Evolutionary conservation across 495 filamentous ascomycete genomes (phyloP), one percentile per base, ranked within the genome.

Genomic region (Haplographium delicatum): DNA sequence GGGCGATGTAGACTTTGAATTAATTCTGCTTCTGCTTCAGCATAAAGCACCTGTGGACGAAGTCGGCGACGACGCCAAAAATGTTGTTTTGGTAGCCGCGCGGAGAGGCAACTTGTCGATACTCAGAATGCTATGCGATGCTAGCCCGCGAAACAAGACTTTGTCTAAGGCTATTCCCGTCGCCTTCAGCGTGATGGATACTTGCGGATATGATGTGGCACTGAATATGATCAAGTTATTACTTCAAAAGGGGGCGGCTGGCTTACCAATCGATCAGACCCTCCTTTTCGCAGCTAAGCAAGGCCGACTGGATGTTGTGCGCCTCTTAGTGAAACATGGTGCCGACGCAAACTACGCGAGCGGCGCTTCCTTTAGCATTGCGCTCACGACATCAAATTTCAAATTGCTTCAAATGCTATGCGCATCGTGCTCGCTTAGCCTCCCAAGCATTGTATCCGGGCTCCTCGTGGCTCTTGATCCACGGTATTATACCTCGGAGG

Each of bases 271-370:
- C 30, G 8, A 49, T 33, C n/a, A 39, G 35, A 49, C 31, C 22
- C 46, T 54, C 20, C 34, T 54, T 16, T 20, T 22, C 5, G 51
- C 51, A 18, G 51, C 46, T 40, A 23, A 15, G 10, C 34, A 41
- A 30, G 30, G 2, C 34, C 44, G 22, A n/a, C 33, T 54, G 22
- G 46, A 54, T 13, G 41, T 49, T 16, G 51, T 54, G n/a, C 43
- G 35, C 11, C 28, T 50, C 22, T 26, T 54, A 20, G 20, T 54
- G 19, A 16, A 54, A 24, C 8, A 38, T 37, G 46, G 51, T 28
- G 51, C 51, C 10, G 46, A 54, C 35, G 46, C 46, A 49, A 49
- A 49, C n/a, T 49, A 28, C 22, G n/a, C 30, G 11, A 38, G 20
- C 8, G 46, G 46, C 31, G 34, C 34, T 40, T 39, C 30, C 4